phyloP scores from a whole-genome alignment of 352 stramenopile genomes.

The Phytophthora pluvialis region DNA sequence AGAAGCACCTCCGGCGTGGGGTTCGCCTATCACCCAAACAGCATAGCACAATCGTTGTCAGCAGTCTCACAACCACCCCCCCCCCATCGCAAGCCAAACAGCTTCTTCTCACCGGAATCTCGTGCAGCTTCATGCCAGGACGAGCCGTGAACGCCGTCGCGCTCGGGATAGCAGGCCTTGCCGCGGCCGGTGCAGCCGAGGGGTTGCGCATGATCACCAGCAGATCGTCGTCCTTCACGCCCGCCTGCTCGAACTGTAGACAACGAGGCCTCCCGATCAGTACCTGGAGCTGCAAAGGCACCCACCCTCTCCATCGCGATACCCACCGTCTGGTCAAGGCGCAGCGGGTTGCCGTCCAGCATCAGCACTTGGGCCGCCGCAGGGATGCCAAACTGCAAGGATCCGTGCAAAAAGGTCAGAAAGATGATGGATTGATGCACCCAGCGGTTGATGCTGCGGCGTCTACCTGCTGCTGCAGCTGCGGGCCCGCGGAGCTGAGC shows the following conservation, averaged over 20 bases:
- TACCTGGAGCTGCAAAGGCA: not conserved
- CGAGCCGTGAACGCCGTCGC: slow-evolving; percentile 45
- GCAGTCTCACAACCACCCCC: not conserved
- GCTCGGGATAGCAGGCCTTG: slow-evolving; percentile 17
- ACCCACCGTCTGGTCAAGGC: slow-evolving; percentile 59
- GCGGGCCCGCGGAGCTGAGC: slow-evolving; percentile 43
- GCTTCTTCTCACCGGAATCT: slow-evolving; percentile 70
- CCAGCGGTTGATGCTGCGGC: not conserved
- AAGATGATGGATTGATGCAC: not conserved
- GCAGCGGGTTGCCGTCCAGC: slow-evolving; percentile 63
- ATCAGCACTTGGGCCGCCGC: slow-evolving; percentile 60
- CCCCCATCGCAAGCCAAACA: not conserved
- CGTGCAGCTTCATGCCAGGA: slow-evolving; percentile 74
- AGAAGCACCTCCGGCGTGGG: slow-evolving; percentile 78
- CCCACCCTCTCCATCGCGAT: not conserved
- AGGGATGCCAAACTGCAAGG: slow-evolving; percentile 70
- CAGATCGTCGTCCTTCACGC: slow-evolving; percentile 76
- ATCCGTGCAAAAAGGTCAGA: slow-evolving; percentile 7
- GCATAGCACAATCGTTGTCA: not conserved
- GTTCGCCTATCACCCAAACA: slow-evolving; percentile 39
- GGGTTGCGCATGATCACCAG: slow-evolving; percentile 67
- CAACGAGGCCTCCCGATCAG: not conserved
- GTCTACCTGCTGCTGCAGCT: slow-evolving; percentile 66
- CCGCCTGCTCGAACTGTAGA: slow-evolving; percentile 68
- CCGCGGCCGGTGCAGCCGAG: slow-evolving; percentile 25